Base-by-base conservation (phyloP, 1,284 basidiomycete genomes). In the Marasmius oreades region DNA sequence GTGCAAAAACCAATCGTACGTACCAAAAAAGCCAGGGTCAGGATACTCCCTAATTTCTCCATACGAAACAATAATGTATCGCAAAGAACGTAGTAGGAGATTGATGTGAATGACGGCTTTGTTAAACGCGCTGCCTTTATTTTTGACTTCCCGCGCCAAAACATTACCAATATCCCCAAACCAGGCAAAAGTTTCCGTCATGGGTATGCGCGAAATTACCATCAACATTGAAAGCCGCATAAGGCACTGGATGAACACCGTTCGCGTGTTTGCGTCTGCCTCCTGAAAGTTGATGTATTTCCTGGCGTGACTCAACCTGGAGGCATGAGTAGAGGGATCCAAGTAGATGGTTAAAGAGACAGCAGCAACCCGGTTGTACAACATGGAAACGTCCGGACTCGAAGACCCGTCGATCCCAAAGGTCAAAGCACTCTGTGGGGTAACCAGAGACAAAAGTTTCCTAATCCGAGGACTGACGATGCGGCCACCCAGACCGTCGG, bases 321-420 rank as follows among this genome's bases (percentile, higher is more conserved):
- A 76, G 4, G 77, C 73, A 55, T 85, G 76, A 18, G 81, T 77
- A 0, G 75, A 62, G 2, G 75, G 66, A 48, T 90, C 85, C 37
- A 96, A 80, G 63, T 88, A 82, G 51, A 93, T 80, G 5, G 85
- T 86, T n/a, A 93, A 78, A 18, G 90, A 84, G 62, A 92, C 79
- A 14, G 90, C 85, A 44, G 84, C 84, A 65, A 93, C 88, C 24
- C 95, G 87, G 69, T 98, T 98, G 70, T 90, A 87, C 11, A 98
- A 77, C 76, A 88, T 87, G 0, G 92, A 91, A 1, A 93, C 84
- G 31, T 81, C 74, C 2, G 69, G 62, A 0, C 77, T 77, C 0
- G 86, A 84, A 4, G 84, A 77, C 16, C 73, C 67, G 28, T 75
- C 70, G 52, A 83, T 80, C 14, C 80, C 80, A 69, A 88, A 89